These are phyloP conservation scores for Fraxinus ornus DNA, from an alignment of 305 asterid species.

Conservation along the genomic window DNA sequence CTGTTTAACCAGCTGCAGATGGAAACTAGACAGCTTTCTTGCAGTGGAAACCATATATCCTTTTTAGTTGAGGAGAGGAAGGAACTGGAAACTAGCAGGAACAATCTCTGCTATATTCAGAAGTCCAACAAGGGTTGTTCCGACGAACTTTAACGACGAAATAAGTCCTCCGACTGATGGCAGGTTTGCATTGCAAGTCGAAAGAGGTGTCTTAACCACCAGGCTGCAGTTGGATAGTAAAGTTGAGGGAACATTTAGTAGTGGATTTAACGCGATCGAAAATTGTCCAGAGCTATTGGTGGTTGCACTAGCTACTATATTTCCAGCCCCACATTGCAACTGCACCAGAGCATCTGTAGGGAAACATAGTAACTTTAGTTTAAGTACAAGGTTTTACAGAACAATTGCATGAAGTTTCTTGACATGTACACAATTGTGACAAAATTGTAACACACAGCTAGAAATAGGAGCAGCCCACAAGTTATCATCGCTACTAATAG, in stretches of 20 bases:
- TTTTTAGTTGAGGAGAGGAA: background rate
- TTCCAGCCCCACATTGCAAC: conserved; percentile 35
- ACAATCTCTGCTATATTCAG: conserved; percentile 16
- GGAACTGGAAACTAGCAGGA: conserved; percentile 19
- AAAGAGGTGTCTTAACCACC: conserved; percentile 35
- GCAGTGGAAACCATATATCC: conserved; percentile 3
- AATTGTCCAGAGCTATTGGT: conserved; percentile 30
- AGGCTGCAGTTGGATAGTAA: conserved; percentile 26
- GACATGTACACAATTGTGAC: background rate
- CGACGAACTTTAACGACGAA: conserved; percentile 15
- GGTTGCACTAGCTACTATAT: conserved; percentile 29
- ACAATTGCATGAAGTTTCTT: background rate
- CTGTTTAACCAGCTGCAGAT: background rate
- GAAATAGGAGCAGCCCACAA: background rate
- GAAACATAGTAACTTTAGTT: background rate
- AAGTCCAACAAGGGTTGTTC: conserved; percentile 14
- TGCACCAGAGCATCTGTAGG: conserved; percentile 37
- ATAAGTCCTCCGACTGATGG: conserved; percentile 27
- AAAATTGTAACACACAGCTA: background rate
- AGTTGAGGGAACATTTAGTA: conserved; percentile 16
- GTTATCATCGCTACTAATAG: background rate
- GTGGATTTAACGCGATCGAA: conserved; percentile 7
- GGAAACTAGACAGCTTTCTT: background rate
- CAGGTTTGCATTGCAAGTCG: conserved; percentile 38
- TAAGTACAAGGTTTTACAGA: background rate